phyloP scores from a whole-genome alignment of 352 stramenopile genomes.

The Phytopythium kandeliae region DNA sequence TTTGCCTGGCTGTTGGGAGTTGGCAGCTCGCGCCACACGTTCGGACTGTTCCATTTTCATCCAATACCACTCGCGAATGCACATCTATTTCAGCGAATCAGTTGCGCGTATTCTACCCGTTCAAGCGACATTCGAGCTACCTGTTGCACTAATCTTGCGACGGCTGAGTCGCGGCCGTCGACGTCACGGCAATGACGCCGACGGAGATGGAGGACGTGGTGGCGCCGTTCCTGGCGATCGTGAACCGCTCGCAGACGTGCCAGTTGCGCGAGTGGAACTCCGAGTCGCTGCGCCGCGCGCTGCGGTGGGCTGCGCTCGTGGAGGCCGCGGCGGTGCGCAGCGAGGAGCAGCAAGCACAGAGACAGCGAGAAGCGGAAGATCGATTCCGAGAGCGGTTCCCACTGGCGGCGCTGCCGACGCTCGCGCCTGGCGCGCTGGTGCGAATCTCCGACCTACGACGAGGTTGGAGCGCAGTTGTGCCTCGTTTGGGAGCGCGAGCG shows the following conservation, averaged over 20 bases:
- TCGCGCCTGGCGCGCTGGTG: slow-evolving; percentile 12
- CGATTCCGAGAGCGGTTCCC: slow-evolving; percentile 26
- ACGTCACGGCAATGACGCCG: not conserved
- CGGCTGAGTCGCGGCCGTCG: too few relatives aligned
- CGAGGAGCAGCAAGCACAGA: slow-evolving; percentile 12
- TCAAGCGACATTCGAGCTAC: not conserved
- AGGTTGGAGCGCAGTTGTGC: not conserved
- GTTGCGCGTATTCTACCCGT: fast-evolving
- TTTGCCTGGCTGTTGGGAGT: slow-evolving; percentile 6
- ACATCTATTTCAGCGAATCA: slow-evolving; percentile 1
- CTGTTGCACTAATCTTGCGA: too few relatives aligned
- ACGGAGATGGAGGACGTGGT: slow-evolving; percentile 3
- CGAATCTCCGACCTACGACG: slow-evolving; percentile 5
- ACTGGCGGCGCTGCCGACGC: slow-evolving; percentile 28
- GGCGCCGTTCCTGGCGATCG: slow-evolving; percentile 35
- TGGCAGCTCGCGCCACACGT: not conserved
- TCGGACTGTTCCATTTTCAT: not conserved
- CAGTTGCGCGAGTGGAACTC: slow-evolving; percentile 47
- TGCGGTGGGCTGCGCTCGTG: slow-evolving; percentile 32
- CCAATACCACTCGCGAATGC: not conserved
- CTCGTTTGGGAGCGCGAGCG: too few relatives aligned
- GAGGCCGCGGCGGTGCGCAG: slow-evolving; percentile 15
- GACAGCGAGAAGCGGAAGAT: slow-evolving; percentile 13
- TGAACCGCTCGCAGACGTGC: slow-evolving; percentile 42
- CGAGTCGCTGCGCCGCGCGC: slow-evolving; percentile 32